Evolutionary conservation across 192 early-diverging fungal genomes (phyloP).

Genomic region (Backusella tuberculispora): DNA sequence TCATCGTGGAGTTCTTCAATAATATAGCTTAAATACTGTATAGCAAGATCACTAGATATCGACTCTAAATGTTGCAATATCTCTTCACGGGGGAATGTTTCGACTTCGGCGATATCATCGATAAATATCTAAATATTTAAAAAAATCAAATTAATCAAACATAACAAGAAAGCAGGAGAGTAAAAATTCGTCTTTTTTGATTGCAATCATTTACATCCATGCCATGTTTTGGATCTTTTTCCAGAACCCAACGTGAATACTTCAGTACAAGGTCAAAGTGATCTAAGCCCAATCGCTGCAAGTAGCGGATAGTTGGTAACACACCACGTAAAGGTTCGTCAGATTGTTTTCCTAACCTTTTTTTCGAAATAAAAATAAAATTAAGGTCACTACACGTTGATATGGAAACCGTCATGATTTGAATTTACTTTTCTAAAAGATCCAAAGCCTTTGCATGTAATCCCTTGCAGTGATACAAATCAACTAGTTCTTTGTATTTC

Average conservation of each 20-base stretch:
- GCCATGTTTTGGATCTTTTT: conserved; percentile 63
- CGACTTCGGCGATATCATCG: conserved; percentile 62
- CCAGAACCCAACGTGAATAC: conserved; percentile 80
- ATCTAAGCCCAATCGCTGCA: conserved; percentile 77
- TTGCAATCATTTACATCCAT: conserved; percentile 60
- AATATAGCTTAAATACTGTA: conserved; percentile 82
- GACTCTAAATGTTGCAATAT: conserved; percentile 71
- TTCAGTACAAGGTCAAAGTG: conserved; percentile 84
- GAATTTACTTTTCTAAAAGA: conserved; percentile 64
- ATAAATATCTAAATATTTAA: conserved; percentile 50
- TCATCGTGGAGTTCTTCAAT: conserved; percentile 71
- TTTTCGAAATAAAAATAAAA: conserved; percentile 2
- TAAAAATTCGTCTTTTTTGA: not conserved
- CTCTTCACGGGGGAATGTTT: conserved; percentile 61
- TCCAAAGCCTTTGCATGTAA: conserved; percentile 90
- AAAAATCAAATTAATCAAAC: conserved; percentile 5
- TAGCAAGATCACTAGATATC: conserved; percentile 65
- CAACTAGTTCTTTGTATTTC: conserved; percentile 89
- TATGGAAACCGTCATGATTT: not conserved
- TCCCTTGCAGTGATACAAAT: conserved; percentile 90
- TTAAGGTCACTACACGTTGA: not conserved
- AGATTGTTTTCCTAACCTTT: conserved; percentile 45
- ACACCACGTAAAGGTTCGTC: conserved; percentile 64
- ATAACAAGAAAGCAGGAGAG: conserved; percentile 9
- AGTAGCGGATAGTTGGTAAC: conserved; percentile 69